Conservation (phyloP, 1,139 yeast genomes). For the Geotrichum cucujoidarum region DNA sequence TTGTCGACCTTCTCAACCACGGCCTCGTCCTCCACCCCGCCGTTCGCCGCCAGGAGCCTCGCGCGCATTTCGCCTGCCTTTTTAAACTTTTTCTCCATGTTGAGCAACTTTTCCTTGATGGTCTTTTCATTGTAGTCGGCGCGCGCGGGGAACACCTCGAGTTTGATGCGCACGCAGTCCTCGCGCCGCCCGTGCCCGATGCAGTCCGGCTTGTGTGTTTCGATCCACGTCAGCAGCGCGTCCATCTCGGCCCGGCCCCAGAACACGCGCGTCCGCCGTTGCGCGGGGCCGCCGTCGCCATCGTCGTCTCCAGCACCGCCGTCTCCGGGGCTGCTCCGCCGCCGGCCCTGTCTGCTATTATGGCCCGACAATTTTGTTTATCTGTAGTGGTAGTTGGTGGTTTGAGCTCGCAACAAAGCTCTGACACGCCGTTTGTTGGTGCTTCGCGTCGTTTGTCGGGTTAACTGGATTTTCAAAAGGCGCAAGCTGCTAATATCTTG, state of each 20-base stretch:
- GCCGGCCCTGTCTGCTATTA: no score
- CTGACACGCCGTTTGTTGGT: no score
- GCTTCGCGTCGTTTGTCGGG: no score
- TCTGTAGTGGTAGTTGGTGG: no score
- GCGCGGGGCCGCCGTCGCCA: not conserved
- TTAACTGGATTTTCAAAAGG: no score
- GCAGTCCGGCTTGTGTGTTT: constrained; percentile 19
- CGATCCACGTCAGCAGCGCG: constrained; percentile 19
- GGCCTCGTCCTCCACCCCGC: not conserved
- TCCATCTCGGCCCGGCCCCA: constrained; percentile 21
- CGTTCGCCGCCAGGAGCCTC: constrained; percentile 9
- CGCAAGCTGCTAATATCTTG: no score
- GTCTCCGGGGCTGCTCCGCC: no score
- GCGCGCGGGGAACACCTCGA: constrained; percentile 17
- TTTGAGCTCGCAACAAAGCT: no score
- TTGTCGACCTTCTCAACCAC: constrained; percentile 12
- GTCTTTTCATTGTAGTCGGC: constrained; percentile 19
- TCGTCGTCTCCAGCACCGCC: constrained; percentile 1
- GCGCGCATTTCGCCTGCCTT: constrained; percentile 15
- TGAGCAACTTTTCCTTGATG: constrained; percentile 20
- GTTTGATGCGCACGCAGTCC: constrained; percentile 19
- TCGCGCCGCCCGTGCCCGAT: constrained; percentile 21
- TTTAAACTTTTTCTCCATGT: constrained; percentile 20
- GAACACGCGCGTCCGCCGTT: constrained; percentile 18
- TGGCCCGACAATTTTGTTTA: no score